Percentiles rank a stretch among this genome's conserved stretches.
phyloP scores from a whole-genome alignment of 305 asterid species.

The Fraxinus dipetala region DNA sequence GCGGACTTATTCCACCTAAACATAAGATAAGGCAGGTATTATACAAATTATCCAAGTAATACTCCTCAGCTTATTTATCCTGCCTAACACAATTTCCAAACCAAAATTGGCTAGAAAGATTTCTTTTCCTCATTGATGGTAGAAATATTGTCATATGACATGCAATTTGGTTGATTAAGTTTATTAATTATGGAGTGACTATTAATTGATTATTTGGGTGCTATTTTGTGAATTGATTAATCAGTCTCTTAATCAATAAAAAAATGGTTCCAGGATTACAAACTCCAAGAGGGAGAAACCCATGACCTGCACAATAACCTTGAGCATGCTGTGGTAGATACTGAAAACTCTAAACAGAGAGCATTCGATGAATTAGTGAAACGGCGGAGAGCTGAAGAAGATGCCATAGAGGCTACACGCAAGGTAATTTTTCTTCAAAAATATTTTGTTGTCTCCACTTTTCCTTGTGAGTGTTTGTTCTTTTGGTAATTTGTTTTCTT shows the following conservation, averaged over 20 bases:
- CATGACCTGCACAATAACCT: conserved; percentile 36
- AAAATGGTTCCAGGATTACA: conserved; percentile 46
- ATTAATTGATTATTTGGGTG: conserved; percentile 10
- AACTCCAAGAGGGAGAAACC: conserved; percentile 28
- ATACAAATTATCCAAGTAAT: not conserved
- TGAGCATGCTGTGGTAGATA: conserved; percentile 42
- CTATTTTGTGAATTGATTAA: not conserved
- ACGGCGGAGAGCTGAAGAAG: conserved; percentile 59
- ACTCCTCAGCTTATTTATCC: conserved; percentile 5
- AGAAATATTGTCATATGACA: not conserved
- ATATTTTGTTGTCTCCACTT: conserved; percentile 1
- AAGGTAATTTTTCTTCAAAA: conserved; percentile 39
- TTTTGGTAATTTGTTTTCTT: conserved; percentile 2
- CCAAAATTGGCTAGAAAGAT: not conserved
- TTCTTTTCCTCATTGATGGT: not conserved
- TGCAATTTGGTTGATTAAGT: not conserved
- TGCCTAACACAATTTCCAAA: not conserved
- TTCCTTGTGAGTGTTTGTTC: not conserved
- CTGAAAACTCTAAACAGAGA: conserved; percentile 40
- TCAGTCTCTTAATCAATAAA: conserved; percentile 26
- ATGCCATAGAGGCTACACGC: conserved; percentile 46
- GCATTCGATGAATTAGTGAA: conserved; percentile 47
- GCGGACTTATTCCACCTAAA: not conserved
- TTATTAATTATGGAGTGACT: not conserved
- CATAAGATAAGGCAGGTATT: not conserved